These are phyloP conservation scores for Colletotrichum coccodes DNA, from an alignment of 2,329 filamentous ascomycete genomes.

Conservation along the genomic window DNA sequence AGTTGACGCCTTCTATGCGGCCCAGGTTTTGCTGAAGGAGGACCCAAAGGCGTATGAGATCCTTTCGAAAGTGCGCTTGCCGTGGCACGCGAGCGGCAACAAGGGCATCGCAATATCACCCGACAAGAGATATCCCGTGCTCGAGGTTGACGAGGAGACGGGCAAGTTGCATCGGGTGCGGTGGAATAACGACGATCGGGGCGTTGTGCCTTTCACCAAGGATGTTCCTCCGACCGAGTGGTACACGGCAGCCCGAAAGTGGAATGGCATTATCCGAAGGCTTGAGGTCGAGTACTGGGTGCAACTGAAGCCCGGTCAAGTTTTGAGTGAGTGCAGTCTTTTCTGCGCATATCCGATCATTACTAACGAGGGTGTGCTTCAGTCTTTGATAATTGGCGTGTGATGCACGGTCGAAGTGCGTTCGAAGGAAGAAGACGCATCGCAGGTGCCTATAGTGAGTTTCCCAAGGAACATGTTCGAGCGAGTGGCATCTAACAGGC, in stretches of 20 bases:
- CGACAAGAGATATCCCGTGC: conserved; percentile 74
- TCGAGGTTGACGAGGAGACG: conserved; percentile 64
- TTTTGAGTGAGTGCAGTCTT: conserved; percentile 71
- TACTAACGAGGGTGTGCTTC: conserved; percentile 33
- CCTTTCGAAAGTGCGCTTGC: conserved; percentile 68
- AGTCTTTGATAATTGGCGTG: conserved; percentile 98
- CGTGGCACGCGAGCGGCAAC: conserved; percentile 91
- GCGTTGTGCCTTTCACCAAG: conserved; percentile 68
- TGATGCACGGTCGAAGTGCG: conserved; percentile 84
- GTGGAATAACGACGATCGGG: conserved; percentile 95
- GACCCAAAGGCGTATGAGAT: conserved; percentile 65
- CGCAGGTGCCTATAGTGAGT: conserved; percentile 90
- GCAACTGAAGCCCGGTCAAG: conserved; percentile 81
- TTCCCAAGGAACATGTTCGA: neutral
- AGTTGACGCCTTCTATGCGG: conserved; percentile 86
- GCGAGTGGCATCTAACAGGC: neutral
- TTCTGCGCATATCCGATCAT: neutral
- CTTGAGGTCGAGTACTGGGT: conserved; percentile 79
- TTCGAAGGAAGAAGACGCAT: conserved; percentile 89
- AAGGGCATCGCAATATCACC: conserved; percentile 84
- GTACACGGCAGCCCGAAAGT: conserved; percentile 84
- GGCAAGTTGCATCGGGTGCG: conserved; percentile 68
- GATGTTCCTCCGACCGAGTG: conserved; percentile 66
- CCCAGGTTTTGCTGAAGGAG: conserved; percentile 64
- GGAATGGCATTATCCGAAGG: conserved; percentile 74